A percentile compares a stretch with the other conserved stretches of the same genome.
Evolutionary conservation across 495 filamentous ascomycete genomes (phyloP).

Genomic region (Penicillium malachiteum): DNA sequence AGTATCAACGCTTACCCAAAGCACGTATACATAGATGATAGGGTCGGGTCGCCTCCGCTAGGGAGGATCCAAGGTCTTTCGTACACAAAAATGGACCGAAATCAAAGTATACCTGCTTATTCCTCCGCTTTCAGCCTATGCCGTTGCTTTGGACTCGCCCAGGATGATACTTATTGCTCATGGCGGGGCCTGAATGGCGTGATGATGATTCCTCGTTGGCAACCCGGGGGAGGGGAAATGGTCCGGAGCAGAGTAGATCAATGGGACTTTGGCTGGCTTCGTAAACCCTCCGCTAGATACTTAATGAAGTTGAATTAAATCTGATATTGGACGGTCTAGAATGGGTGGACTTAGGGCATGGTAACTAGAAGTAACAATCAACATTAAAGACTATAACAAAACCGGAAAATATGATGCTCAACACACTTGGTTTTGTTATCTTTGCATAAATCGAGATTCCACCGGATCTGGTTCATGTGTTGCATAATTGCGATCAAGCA

Average conservation of each 20-base stretch:
- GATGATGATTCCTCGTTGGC: slow-evolving; percentile 19
- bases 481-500: not conserved
- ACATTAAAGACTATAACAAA: no score
- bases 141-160: slow-evolving; percentile 1
- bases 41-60: slow-evolving; percentile 13
- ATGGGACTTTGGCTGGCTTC: not conserved
- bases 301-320: not conserved
- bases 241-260: slow-evolving; percentile 1
- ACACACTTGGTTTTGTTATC: no score
- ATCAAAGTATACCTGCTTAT: slow-evolving; percentile 8
- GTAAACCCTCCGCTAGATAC: not conserved
- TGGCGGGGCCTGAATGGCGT: slow-evolving; percentile 42
- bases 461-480: not conserved
- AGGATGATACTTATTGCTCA: slow-evolving; percentile 29
- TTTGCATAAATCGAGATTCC: not conserved
- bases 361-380: no score
- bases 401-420: no score
- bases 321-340: no score
- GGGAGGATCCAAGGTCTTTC: slow-evolving; percentile 1
- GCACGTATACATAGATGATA: slow-evolving; percentile 21
- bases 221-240: slow-evolving; percentile 2
- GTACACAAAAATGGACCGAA: not conserved
- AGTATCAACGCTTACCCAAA: slow-evolving; percentile 18
- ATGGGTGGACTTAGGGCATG: not conserved
- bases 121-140: slow-evolving; percentile 11